Conservation (phyloP, 2,329 filamentous ascomycete genomes). For the Exophiala aquamarina region DNA sequence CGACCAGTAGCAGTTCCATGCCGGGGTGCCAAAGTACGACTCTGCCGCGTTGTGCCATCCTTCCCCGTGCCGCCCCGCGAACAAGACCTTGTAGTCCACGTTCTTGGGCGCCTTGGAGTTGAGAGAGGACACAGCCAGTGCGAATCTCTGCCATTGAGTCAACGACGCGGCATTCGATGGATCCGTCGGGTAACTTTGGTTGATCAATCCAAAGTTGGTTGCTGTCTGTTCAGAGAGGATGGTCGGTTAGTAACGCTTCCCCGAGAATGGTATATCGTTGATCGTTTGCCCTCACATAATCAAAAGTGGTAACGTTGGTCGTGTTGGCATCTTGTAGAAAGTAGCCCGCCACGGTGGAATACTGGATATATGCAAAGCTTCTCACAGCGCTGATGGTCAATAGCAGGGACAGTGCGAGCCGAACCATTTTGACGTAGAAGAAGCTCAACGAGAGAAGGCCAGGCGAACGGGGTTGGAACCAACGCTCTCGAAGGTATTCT, state of each 20-base stretch:
- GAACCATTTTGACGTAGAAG: slow-evolving; percentile 20
- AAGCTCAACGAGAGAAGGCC: too few species aligned
- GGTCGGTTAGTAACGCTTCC: not conserved
- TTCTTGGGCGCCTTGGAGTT: slow-evolving; percentile 39
- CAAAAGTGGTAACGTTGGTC: slow-evolving; percentile 48
- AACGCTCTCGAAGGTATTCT: too few species aligned
- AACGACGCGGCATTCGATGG: slow-evolving; percentile 33
- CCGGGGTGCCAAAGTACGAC: slow-evolving; percentile 55
- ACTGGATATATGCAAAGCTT: slow-evolving; percentile 24
- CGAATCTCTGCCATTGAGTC: slow-evolving; percentile 59
- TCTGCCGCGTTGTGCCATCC: slow-evolving; percentile 64
- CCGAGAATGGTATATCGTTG: too few species aligned
- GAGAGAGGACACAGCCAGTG: slow-evolving; percentile 46
- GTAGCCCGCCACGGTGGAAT: slow-evolving; percentile 46
- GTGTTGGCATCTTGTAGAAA: slow-evolving; percentile 52
- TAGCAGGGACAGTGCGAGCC: slow-evolving; percentile 7
- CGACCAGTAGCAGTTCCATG: slow-evolving; percentile 64
- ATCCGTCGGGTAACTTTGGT: slow-evolving; percentile 45
- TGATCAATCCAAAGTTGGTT: slow-evolving; percentile 52
- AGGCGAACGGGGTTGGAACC: too few species aligned
- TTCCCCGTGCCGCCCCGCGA: slow-evolving; percentile 61
- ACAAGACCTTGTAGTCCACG: slow-evolving; percentile 55
- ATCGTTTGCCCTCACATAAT: slow-evolving; percentile 43
- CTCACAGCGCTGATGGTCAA: slow-evolving; percentile 7
- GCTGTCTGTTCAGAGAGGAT: slow-evolving; percentile 32